phyloP scores from a whole-genome alignment of 2,329 filamentous ascomycete genomes.

The Leptographium flavum region DNA sequence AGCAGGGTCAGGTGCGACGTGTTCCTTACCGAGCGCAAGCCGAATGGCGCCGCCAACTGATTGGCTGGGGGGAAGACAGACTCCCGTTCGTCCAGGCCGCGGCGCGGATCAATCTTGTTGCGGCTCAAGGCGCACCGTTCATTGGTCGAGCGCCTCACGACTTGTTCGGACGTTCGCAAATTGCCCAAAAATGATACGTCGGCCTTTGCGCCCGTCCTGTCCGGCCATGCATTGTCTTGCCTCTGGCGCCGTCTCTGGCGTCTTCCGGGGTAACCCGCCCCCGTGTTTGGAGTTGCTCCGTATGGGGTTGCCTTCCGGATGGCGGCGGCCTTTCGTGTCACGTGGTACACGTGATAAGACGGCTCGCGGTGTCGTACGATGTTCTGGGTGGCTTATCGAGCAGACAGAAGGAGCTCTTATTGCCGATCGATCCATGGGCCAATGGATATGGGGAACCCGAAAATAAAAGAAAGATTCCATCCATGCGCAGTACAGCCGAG shows the following conservation, averaged over 20 bases:
- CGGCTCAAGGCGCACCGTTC: neutral
- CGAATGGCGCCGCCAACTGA: neutral
- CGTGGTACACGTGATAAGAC: too few species aligned
- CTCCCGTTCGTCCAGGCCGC: conserved; percentile 1
- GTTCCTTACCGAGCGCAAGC: neutral
- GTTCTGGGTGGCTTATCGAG: too few species aligned
- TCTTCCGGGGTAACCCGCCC: neutral
- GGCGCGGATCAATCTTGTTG: neutral
- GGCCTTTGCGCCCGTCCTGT: neutral
- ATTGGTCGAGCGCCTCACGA: neutral
- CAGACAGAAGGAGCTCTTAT: too few species aligned
- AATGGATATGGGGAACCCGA: too few species aligned
- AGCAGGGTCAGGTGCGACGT: too few species aligned
- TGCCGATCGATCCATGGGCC: too few species aligned
- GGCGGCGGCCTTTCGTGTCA: too few species aligned
- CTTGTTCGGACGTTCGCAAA: neutral
- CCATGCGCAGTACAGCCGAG: too few species aligned
- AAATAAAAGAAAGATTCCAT: too few species aligned
- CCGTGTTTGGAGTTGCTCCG: neutral
- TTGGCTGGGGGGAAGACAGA: neutral
- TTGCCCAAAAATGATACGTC: neutral
- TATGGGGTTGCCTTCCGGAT: neutral
- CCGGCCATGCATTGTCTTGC: neutral
- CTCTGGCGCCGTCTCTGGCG: neutral
- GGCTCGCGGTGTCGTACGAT: too few species aligned